phyloP scores from a whole-genome alignment of 371 early-diverging fungal species.

The Apophysomyces trapeziformis region DNA sequence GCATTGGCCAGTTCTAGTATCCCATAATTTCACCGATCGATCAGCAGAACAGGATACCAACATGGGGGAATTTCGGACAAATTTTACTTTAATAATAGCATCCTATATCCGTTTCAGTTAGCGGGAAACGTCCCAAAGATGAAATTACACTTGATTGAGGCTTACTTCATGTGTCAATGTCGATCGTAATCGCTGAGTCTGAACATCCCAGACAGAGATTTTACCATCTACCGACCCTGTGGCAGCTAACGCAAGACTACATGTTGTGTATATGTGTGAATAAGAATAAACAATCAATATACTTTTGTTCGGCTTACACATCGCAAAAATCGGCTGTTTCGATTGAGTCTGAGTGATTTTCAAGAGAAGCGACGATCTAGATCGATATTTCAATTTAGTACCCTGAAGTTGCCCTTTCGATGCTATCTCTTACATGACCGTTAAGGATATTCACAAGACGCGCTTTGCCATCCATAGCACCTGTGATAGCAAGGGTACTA shows the following conservation, averaged over 20 bases:
- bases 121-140: too few relatives aligned
- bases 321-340: constrained; percentile 79
- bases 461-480: constrained; percentile 80
- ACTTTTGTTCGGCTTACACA: constrained; percentile 39
- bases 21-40: constrained; percentile 83
- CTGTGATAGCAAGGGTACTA: constrained; percentile 79
- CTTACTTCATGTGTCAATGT: constrained; percentile 69
- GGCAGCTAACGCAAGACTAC: constrained; percentile 70
- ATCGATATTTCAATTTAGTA: constrained; percentile 5
- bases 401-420: not conserved
- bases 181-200: constrained; percentile 71
- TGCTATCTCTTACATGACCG: constrained; percentile 55
- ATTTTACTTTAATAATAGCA: constrained; percentile 81
- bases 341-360: constrained; percentile 77
- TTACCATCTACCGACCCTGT: constrained; percentile 91
- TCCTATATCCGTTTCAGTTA: constrained; percentile 51
- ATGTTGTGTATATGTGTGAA: not conserved
- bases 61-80: constrained; percentile 68
- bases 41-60: constrained; percentile 80
- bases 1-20: constrained; percentile 77
- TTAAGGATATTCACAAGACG: constrained; percentile 75
- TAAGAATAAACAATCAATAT: not conserved
- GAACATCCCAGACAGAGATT: constrained; percentile 87
- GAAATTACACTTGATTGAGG: too few relatives aligned
- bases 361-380: constrained; percentile 77